phyloP scores from a whole-genome alignment of 2,329 filamentous ascomycete genomes.

The Thielaviopsis populi region DNA sequence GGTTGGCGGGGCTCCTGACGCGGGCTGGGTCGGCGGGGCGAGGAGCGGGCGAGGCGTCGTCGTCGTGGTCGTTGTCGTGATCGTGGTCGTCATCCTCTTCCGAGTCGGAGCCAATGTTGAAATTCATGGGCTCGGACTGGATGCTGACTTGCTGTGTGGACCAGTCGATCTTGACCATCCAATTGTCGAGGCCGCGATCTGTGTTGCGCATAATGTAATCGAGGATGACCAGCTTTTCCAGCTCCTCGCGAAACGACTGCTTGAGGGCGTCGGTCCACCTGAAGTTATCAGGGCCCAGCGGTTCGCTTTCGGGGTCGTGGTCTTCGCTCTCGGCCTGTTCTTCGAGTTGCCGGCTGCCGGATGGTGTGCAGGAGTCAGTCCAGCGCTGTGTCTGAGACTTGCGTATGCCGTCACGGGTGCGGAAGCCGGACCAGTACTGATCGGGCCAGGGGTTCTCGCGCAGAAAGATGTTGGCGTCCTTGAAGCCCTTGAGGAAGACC shows the following conservation, averaged over 20 bases:
- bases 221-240: slow-evolving; percentile 92
- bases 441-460: slow-evolving; percentile 96
- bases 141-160: slow-evolving; percentile 70
- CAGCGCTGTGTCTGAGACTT: slow-evolving; percentile 52
- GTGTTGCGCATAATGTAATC: slow-evolving; percentile 99
- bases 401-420: slow-evolving; percentile 46
- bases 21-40: slow-evolving; percentile 37
- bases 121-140: slow-evolving; percentile 58
- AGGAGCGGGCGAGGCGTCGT: slow-evolving; percentile 25
- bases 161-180: slow-evolving; percentile 97
- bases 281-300: slow-evolving; percentile 41
- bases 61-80: slow-evolving; percentile 29
- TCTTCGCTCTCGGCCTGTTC: slow-evolving; percentile 34
- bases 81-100: slow-evolving; percentile 32
- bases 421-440: slow-evolving; percentile 58
- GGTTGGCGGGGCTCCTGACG: slow-evolving; percentile 27
- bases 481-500: slow-evolving; percentile 91
- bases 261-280: slow-evolving; percentile 81
- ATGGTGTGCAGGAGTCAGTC: slow-evolving; percentile 68
- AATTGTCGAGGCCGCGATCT: slow-evolving; percentile 90
- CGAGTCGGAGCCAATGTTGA: slow-evolving; percentile 43
- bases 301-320: slow-evolving; percentile 26
- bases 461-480: slow-evolving; percentile 90
- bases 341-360: slow-evolving; percentile 26
- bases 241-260: slow-evolving; percentile 81